Evolutionary conservation across 495 filamentous ascomycete species (phyloP), one percentile per base, ranked within the genome.

Genomic region (Xylaria venustula): DNA sequence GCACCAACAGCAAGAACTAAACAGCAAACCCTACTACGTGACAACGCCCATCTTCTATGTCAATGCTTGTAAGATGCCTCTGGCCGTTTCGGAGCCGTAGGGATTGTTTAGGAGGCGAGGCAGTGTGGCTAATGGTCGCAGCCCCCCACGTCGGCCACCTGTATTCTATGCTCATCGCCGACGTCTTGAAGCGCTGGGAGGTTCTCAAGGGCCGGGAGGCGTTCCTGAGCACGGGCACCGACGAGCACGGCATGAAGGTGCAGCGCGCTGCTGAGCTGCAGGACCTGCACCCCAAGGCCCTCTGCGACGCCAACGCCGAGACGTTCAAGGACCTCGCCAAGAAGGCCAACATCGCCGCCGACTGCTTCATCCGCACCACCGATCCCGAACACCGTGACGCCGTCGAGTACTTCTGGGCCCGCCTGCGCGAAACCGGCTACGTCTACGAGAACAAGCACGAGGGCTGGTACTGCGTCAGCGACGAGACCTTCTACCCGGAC

Each of bases 31-130:
- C 5, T 97, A 88, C 81, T 98, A 97, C 82, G 81, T 97, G 66
- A 98, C 94, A 3, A 92, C 91, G 7, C 94, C 94, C 7, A 99
- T 99, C 49, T 99, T 98, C 80, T 99, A 99, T 71, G 95, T 98
- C 73, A 99, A 99, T 83, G 91, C 93, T 22, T 87, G 92, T 95
- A 81, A 64, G 78, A 61, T 7, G 34, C 17, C 2, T 23, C n/a
- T 20, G 15, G 3, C n/a, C n/a, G n/a, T n/a, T n/a, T n/a, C n/a
- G n/a, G n/a, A n/a, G n/a, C n/a, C n/a, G n/a, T n/a, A n/a, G n/a
- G n/a, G n/a, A n/a, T n/a, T n/a, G 30, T 37, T 36, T 17, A 15
- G 23, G 17, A 4, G 28, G 42, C 17, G 17, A 22, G 11, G 42
- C n/a, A 45, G 42, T 34, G 2, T 41, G 40, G 53, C 61, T 75